Conservation (phyloP, 495 filamentous ascomycete genomes). For the Podospora sp. region DNA sequence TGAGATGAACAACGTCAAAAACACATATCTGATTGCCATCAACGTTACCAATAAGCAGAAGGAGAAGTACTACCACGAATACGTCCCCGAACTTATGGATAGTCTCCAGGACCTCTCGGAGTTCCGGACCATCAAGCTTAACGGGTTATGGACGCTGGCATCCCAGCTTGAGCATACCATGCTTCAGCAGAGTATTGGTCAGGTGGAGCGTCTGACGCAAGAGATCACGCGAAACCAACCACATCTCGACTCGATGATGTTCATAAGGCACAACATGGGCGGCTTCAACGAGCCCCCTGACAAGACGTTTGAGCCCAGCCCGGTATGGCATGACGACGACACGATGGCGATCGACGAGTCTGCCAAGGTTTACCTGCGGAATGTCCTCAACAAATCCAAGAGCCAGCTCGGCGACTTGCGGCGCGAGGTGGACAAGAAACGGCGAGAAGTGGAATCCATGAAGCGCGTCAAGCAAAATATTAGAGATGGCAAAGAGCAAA, state of each 20-base stretch:
- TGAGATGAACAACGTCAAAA: slow-evolving; percentile 98
- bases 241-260: slow-evolving; percentile 94
- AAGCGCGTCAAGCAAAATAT: slow-evolving; percentile 73
- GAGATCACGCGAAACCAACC: slow-evolving; percentile 91
- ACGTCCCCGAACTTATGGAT: slow-evolving; percentile 90
- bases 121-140: slow-evolving; percentile 78
- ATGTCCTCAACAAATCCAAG: slow-evolving; percentile 89
- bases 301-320: slow-evolving; percentile 89
- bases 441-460: slow-evolving; percentile 75
- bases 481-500: slow-evolving; percentile 78
- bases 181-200: slow-evolving; percentile 69
- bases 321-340: slow-evolving; percentile 95
- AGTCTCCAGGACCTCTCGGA: slow-evolving; percentile 90
- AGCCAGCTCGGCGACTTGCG: slow-evolving; percentile 74
- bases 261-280: slow-evolving; percentile 84
- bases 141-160: slow-evolving; percentile 80
- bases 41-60: slow-evolving; percentile 96
- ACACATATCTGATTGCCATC: slow-evolving; percentile 92
- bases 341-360: slow-evolving; percentile 78
- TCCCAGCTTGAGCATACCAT: slow-evolving; percentile 74
- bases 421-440: slow-evolving; percentile 79
- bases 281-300: slow-evolving; percentile 79
- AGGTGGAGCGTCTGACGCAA: slow-evolving; percentile 66
- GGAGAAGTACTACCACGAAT: slow-evolving; percentile 95
- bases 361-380: slow-evolving; percentile 88